Evolutionary conservation across 1,284 basidiomycete species (phyloP).

Genomic region (Meripilus lineatus): DNA sequence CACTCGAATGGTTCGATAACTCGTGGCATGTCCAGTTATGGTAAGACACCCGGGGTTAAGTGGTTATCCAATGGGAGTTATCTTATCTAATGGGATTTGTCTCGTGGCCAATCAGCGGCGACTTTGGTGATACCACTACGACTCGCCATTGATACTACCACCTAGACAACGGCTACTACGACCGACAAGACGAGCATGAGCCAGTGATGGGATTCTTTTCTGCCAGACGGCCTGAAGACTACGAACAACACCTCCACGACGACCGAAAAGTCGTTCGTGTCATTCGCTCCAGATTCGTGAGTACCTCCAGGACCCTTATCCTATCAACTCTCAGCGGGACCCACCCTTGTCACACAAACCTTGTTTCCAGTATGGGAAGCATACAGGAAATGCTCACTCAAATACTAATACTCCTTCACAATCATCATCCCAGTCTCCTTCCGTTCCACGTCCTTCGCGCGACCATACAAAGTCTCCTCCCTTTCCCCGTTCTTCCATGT

Average conservation of each 20-base stretch:
- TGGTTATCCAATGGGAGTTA: too few species aligned
- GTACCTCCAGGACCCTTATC: conserved; percentile 27
- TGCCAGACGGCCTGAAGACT: conserved; percentile 31
- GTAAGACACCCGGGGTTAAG: too few species aligned
- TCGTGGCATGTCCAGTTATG: too few species aligned
- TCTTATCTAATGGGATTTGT: too few species aligned
- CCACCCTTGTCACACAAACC: conserved; percentile 5
- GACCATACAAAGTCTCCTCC: too few species aligned
- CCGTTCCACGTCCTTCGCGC: conserved; percentile 18
- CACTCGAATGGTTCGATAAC: too few species aligned
- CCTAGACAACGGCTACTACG: too few species aligned
- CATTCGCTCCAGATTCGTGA: conserved; percentile 71
- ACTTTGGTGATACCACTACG: too few species aligned
- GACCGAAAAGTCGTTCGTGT: conserved; percentile 53
- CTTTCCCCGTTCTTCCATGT: too few species aligned
- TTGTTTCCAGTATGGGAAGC: conserved; percentile 56
- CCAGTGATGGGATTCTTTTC: conserved; percentile 39
- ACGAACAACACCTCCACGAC: conserved; percentile 18
- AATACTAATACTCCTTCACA: conserved; percentile 10
- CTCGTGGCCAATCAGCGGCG: too few species aligned
- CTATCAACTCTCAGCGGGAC: conserved; percentile 4
- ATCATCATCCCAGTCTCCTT: conserved; percentile 12
- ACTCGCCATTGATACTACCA: too few species aligned
- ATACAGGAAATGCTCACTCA: conserved; percentile 16
- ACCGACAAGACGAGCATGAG: too few species aligned